Base-by-base conservation (phyloP, 148 eudicot genomes). In the Rhododendron henanense region DNA sequence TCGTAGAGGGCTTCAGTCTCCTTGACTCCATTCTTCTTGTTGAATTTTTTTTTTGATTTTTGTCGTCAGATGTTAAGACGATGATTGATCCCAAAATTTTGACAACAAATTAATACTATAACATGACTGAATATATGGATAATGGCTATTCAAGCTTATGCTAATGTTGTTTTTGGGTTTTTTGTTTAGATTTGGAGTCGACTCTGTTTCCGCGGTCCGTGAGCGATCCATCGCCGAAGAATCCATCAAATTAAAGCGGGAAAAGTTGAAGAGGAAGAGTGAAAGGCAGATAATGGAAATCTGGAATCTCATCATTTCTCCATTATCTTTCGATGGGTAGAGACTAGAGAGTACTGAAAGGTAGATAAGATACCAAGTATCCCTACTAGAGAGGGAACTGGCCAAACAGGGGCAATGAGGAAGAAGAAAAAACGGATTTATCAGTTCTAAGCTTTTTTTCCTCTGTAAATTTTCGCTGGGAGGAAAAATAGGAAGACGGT, bases 221-320 rank as follows among this genome's bases (percentile, higher is more conserved):
- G 84, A 89, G 91, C 28, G 92, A 91, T 19, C 90, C 92, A 35
- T 83, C 84, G 41, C 78, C 21, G 87, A 85, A 73, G 85, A 81
- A 86, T 81, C 81, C 47, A 37, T 19, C 37, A 19, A 80, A 15
- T 6, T 19, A 74, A 35, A 25, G 81, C 75, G 23, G 83, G 84
- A 37, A 80, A 85, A 79, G 14, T n/a, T 39, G 10, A 53, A 15
- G 39, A 14, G 10, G 57, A 6, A 3, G 21, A n/a, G 1, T 1
- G 3, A 35, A 2, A 35, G 37, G 35, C 7, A 4, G 80, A 23
- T 57, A 76, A 23, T 75, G 73, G 47, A 4, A 77, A 77, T 59
- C 57, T 55, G 21, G 7, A 55, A 55, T n/a, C 31, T 6, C 31
- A 57, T 59, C 21, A 13, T 78, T 61, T 78, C n/a, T 16, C 37